phyloP scores from a whole-genome alignment of 805 yeast genomes.

The Candida suzukii region DNA sequence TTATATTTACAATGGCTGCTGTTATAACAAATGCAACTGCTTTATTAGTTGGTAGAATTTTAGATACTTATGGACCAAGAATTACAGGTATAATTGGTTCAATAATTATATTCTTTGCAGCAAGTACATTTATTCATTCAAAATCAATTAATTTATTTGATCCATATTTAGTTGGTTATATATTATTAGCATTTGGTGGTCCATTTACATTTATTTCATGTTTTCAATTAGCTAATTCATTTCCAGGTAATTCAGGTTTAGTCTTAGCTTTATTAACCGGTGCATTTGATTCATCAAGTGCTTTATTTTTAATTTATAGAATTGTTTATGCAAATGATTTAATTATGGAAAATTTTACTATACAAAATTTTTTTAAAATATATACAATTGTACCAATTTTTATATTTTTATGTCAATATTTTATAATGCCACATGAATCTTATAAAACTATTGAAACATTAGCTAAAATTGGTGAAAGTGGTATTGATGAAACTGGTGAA shows the following conservation, averaged over 20 bases:
- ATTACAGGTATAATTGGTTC: conserved; percentile 74
- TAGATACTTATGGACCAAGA: conserved; percentile 78
- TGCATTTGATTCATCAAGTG: conserved; percentile 92
- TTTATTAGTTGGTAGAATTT: conserved; percentile 69
- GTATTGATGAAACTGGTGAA: conserved; percentile 63
- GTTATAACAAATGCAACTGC: conserved; percentile 82
- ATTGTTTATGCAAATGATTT: conserved; percentile 44
- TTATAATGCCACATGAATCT: conserved; percentile 73
- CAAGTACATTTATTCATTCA: conserved; percentile 26
- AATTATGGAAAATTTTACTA: conserved; percentile 22
- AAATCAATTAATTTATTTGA: conserved; percentile 33
- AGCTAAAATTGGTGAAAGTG: conserved; percentile 65
- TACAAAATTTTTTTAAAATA: conserved; percentile 54
- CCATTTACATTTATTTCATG: conserved; percentile 89
- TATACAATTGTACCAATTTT: conserved; percentile 75
- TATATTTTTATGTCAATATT: conserved; percentile 63
- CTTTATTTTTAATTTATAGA: conserved; percentile 71
- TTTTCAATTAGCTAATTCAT: conserved; percentile 83
- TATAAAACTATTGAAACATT: conserved; percentile 66
- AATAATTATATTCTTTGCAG: conserved; percentile 47
- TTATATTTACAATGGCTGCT: conserved; percentile 81
- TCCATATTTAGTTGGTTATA: conserved; percentile 68
- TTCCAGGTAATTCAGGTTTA: conserved; percentile 77
- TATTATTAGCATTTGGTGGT: conserved; percentile 79
- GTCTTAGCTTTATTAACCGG: conserved; percentile 81